These are phyloP conservation scores for Silene conica DNA, from an alignment of 148 eudicot genomes.

Conservation along the genomic window DNA sequence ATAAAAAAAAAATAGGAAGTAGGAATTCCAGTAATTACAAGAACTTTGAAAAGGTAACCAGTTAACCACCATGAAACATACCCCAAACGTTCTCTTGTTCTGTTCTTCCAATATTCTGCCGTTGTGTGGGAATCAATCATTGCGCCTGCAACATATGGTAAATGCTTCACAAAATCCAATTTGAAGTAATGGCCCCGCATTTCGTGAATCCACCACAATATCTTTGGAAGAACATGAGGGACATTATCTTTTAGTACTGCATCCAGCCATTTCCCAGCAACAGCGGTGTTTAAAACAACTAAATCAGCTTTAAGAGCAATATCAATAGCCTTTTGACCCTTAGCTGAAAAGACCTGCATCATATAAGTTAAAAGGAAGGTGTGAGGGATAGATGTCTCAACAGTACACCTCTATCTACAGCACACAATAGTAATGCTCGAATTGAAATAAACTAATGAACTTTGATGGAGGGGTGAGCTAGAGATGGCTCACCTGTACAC, in stretches of 20 bases:
- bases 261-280: slow-evolving; percentile 98
- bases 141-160: slow-evolving; percentile 93
- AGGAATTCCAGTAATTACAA: background rate
- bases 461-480: background rate
- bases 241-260: slow-evolving; percentile 86
- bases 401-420: background rate
- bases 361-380: slow-evolving; percentile 10
- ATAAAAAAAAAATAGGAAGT: background rate
- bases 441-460: background rate
- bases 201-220: slow-evolving; percentile 99
- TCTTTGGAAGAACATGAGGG: slow-evolving; percentile 83
- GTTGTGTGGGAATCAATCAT: slow-evolving; percentile 97
- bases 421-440: background rate
- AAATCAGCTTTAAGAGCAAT: slow-evolving; percentile 89
- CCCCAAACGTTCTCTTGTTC: slow-evolving; percentile 88
- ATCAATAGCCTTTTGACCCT: slow-evolving; percentile 82
- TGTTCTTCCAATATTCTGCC: slow-evolving; percentile 93
- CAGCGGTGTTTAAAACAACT: slow-evolving; percentile 93
- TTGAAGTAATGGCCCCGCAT: slow-evolving; percentile 99
- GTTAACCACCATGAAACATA: slow-evolving; percentile 28
- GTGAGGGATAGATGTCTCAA: background rate
- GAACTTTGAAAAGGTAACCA: background rate
- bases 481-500: slow-evolving; percentile 50
- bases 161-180: slow-evolving; percentile 90
- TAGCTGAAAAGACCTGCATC: slow-evolving; percentile 67